Evolutionary conservation across 2,329 filamentous ascomycete genomes (phyloP), one percentile per base, ranked within the genome.

Genomic region (Ophiostoma australiae): DNA sequence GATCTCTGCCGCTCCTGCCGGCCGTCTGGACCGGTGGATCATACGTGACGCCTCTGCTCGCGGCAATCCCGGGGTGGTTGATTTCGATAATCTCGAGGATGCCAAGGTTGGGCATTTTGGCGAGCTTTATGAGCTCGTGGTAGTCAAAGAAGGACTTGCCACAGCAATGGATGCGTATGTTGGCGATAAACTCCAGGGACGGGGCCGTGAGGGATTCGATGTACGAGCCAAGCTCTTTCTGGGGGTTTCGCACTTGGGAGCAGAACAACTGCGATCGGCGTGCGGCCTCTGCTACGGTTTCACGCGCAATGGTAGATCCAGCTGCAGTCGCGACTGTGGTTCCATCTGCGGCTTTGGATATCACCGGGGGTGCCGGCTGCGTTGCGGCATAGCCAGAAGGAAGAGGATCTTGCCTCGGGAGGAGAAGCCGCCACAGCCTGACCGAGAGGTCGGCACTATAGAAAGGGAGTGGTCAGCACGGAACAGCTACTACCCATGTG

Each of bases 71-170:
- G 10, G 63, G n/a, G 11, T 17, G 11, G n/a, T 44, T 67, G 66
- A 33, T 80, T 72, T 83, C 79, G 17, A 84, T 77, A 31, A 86
- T 78, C 75, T 85, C 82, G 15, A 86, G 78, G 2, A 83, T 79
- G 10, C 80, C 83, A 4, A 86, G 80, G 69, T 85, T 86, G 37
- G 77, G 79, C 73, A 85, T 77, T 4, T 79, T 75, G 0, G 81
- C 74, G 41, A 86, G 76, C 23, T 75, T 75, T 1, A 84, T 72
- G 37, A 85, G 74, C 68, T 85, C 82, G 27, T 77, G 75, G 0
- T 78, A 77, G 5, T 70, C 74, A 58, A 78, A 75, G 1, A 39
- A 44, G 20, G 70, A 61, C 1, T n/a, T 27, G 2, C 17, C 6
- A 1, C 71, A 74, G 4, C 73, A 15, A 4, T 31, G 20, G 37